Evolutionary conservation across 1,284 basidiomycete species (phyloP), one percentile per base, ranked within the genome.

Genomic region (Rhizoctonia solani): DNA sequence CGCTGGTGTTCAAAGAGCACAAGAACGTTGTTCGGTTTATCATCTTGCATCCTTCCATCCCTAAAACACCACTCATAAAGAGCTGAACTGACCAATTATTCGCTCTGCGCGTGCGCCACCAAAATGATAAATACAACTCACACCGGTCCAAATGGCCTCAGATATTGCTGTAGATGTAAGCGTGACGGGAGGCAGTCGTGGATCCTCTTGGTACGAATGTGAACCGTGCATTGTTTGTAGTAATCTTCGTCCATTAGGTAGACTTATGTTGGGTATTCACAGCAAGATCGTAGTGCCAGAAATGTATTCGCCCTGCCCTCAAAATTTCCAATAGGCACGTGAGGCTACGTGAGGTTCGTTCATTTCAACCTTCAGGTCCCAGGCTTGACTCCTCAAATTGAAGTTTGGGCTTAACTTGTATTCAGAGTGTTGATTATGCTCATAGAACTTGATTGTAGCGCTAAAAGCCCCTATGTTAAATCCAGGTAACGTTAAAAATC

Each of bases 141-240:
- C 61, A 66, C 54, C 54, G 23, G 47, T 13, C 61, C 61, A 53
- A 66, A 66, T 2, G 19, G 50, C 29, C 50, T n/a, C 23, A 66
- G 19, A 21, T 54, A 66, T 4, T 41, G 21, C 9, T 52, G 61
- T 8, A 66, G 19, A 25, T 54, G 50, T 27, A 54, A 52, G n/a
- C 54, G 50, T 54, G 41, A 30, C 25, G 61, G 61, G 8, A 66
- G 61, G n/a, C 27, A 34, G 39, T 54, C 61, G 6, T 41, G 37
- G 25, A 3, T n/a, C 13, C 23, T 8, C 29, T 25, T 54, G 3
- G 61, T 42, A 4, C 50, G 16, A 46, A 66, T 54, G 27, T 66
- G 61, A 4, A 66, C 50, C 2, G 61, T 66, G 3, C 34, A 66
- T 30, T n/a, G 25, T 30, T 66, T 52, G 44, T 46, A 46, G n/a